Conservation (phyloP, 2,329 filamentous ascomycete genomes). For the Diaporthe citriasiana region DNA sequence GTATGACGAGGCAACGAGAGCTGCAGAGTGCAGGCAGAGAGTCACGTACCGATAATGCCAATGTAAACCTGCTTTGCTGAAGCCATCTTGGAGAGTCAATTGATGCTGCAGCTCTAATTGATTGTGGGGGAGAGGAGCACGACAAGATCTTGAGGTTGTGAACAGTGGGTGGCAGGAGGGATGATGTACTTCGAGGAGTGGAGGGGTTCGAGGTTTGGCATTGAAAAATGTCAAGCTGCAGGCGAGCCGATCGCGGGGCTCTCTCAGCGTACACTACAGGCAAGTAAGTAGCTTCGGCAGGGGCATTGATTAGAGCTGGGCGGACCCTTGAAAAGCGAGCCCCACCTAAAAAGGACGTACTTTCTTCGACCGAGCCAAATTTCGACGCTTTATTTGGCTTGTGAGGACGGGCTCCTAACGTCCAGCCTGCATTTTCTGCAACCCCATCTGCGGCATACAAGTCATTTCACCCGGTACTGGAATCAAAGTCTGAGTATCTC, state of each 20-base stretch:
- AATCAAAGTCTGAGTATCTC: neutral
- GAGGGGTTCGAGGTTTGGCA: constrained; percentile 42
- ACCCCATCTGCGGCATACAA: neutral
- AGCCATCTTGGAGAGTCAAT: constrained; percentile 44
- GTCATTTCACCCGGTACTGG: neutral
- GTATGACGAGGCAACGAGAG: neutral
- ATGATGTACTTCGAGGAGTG: neutral
- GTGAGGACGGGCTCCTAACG: constrained; percentile 16
- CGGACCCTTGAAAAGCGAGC: constrained; percentile 27
- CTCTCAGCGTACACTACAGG: neutral
- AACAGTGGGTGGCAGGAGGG: neutral
- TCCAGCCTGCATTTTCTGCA: neutral
- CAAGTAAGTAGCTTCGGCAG: constrained; percentile 22
- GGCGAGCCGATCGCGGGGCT: constrained; percentile 49
- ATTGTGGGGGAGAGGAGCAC: neutral
- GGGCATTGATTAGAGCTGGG: constrained; percentile 25
- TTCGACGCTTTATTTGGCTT: constrained; percentile 29
- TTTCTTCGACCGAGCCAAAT: constrained; percentile 29
- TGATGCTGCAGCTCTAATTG: constrained; percentile 3
- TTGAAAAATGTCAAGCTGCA: constrained; percentile 46
- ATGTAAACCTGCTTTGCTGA: constrained; percentile 56
- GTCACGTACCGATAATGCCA: constrained; percentile 58
- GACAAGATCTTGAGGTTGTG: neutral
- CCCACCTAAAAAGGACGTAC: neutral
- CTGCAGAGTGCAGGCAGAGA: neutral